Conservation (phyloP, 2,329 filamentous ascomycete genomes). For the Aspergillus intermedius region DNA sequence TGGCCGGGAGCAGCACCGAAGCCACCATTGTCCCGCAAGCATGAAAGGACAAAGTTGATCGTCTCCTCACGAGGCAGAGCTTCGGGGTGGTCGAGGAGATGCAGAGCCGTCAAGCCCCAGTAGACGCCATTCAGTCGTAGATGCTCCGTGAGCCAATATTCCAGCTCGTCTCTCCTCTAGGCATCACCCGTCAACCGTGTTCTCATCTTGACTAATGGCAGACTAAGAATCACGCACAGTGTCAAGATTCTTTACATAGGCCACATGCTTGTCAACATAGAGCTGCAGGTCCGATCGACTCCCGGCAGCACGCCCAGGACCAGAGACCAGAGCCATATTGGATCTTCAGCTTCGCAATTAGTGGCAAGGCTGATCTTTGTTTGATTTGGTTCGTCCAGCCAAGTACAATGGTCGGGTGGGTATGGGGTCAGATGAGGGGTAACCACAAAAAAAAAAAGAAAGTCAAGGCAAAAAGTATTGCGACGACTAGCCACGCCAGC, state of each 20-base stretch:
- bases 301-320: conserved; percentile 49
- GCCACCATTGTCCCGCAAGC: conserved; percentile 78
- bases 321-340: conserved; percentile 55
- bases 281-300: conserved; percentile 45
- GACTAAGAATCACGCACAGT: conserved; percentile 52
- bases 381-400: neutral
- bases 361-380: too few relatives aligned
- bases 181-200: conserved; percentile 31
- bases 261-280: conserved; percentile 65
- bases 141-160: conserved; percentile 98
- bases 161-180: conserved; percentile 82
- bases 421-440: neutral
- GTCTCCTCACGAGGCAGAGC: conserved; percentile 74
- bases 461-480: neutral
- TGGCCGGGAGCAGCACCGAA: conserved; percentile 92
- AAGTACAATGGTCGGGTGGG: neutral
- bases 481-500: neutral
- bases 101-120: conserved; percentile 86
- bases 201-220: conserved; percentile 11
- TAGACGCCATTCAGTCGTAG: conserved; percentile 92
- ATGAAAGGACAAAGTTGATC: conserved; percentile 92
- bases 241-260: conserved; percentile 89
- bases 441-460: neutral
- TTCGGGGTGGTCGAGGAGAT: conserved; percentile 74
- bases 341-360: neutral